Conservation (phyloP, 176 grass and related monocot genomes). For the Phoenix dactylifera region DNA sequence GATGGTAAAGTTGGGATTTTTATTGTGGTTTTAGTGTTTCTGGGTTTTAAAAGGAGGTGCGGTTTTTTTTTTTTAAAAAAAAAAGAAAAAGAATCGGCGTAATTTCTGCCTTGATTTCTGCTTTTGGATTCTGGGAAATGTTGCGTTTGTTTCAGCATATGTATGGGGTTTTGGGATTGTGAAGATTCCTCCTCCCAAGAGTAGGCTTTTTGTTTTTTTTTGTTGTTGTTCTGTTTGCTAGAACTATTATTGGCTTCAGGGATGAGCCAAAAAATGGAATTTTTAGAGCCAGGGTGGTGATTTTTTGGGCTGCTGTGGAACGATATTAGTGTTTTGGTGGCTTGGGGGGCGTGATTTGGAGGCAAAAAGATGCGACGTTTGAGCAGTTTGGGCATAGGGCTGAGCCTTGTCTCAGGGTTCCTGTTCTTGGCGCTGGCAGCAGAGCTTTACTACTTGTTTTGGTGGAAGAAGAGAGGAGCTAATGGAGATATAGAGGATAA, state of each 20-base stretch:
- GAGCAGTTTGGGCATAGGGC: conserved; percentile 46
- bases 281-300: too few relatives aligned
- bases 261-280: neutral
- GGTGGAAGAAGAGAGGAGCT: conserved; percentile 49
- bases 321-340: too few relatives aligned
- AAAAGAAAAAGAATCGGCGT: too few relatives aligned
- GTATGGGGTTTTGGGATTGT: neutral
- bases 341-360: neutral
- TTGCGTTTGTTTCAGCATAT: neutral
- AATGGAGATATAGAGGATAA: conserved; percentile 26
- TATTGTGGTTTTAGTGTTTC: neutral
- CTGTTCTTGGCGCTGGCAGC: conserved; percentile 69
- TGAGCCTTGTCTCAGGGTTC: conserved; percentile 52
- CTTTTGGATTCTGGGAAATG: neutral
- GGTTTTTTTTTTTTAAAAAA: neutral
- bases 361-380: conserved; percentile 39
- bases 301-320: too few relatives aligned
- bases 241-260: neutral
- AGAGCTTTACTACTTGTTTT: conserved; percentile 84
- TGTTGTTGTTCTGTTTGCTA: neutral
- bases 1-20: neutral
- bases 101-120: neutral
- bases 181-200: neutral
- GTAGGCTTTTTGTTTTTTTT: neutral
- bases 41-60: neutral